A percentile compares a stretch with the other conserved stretches of the same genome.
Conservation (phyloP, 148 eudicot species). For the Linanthus parryae region DNA sequence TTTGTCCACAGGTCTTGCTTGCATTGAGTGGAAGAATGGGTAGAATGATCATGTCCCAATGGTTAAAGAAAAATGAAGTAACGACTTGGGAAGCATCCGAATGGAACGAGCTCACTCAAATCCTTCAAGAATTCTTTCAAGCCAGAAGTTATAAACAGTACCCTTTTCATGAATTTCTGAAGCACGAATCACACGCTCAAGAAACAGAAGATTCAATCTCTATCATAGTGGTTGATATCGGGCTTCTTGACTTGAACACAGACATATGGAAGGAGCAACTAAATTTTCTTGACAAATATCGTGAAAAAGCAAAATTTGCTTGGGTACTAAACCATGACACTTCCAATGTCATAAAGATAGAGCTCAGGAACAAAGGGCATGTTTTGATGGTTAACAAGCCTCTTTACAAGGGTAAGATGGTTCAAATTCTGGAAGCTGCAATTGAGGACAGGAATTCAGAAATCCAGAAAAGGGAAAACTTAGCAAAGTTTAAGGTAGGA, state of each 20-base stretch:
- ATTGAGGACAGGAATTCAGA: slow-evolving; percentile 39
- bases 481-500: slow-evolving; percentile 9
- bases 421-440: slow-evolving; percentile 76
- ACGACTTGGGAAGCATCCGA: slow-evolving; percentile 65
- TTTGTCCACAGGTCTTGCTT: slow-evolving; percentile 58
- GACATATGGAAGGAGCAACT: slow-evolving; percentile 82
- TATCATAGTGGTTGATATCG: slow-evolving; percentile 63
- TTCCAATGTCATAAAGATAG: slow-evolving; percentile 58
- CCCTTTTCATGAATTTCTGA: slow-evolving; percentile 16
- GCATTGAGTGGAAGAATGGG: slow-evolving; percentile 71
- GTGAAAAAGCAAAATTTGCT: slow-evolving; percentile 50
- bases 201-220: slow-evolving; percentile 25
- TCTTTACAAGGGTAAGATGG: slow-evolving; percentile 76
- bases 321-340: slow-evolving; percentile 86
- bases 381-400: slow-evolving; percentile 74
- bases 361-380: slow-evolving; percentile 71
- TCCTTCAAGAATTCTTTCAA: slow-evolving; percentile 43
- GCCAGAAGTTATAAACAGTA: slow-evolving; percentile 19
- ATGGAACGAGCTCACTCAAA: slow-evolving; percentile 87
- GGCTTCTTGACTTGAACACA: slow-evolving; percentile 69
- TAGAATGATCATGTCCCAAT: slow-evolving; percentile 50
- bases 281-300: slow-evolving; percentile 46
- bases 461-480: slow-evolving; percentile 20
- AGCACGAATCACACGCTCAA: slow-evolving; percentile 5
- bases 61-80: slow-evolving; percentile 61